Evolutionary conservation across 208 protist species (phyloP).

Genomic region (Herpetomonas tarakana): DNA sequence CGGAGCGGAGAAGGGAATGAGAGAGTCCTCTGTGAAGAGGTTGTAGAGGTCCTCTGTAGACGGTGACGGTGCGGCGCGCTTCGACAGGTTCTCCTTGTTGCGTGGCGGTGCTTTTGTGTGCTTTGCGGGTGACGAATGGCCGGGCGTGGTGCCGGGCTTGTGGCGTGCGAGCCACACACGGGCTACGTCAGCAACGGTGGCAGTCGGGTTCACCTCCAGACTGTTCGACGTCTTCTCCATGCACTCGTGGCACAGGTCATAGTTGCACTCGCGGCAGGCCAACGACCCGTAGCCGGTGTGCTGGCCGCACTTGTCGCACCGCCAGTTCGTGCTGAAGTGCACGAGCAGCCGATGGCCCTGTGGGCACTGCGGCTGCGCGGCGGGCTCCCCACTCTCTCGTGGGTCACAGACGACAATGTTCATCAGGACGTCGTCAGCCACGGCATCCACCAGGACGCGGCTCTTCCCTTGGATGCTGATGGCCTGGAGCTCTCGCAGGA

Average conservation of each 20-base stretch:
- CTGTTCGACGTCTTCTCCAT: conserved; percentile 30
- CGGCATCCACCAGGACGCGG: neutral
- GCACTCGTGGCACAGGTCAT: conserved; percentile 73
- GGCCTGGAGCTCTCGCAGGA: conserved; percentile 13
- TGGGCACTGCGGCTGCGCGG: conserved; percentile 27
- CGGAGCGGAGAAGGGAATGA: neutral
- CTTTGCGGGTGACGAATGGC: too few species aligned
- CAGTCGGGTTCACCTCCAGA: conserved; percentile 47
- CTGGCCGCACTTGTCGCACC: conserved; percentile 55
- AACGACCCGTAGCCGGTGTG: conserved; percentile 41
- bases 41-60: neutral
- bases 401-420: conserved; percentile 4
- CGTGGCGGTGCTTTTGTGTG: neutral
- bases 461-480: conserved; percentile 4
- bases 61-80: neutral
- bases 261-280: conserved; percentile 77
- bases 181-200: conserved; percentile 53
- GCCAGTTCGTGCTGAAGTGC: conserved; percentile 75
- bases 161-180: conserved; percentile 12
- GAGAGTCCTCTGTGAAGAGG: conserved; percentile 31
- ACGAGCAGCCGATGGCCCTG: conserved; percentile 49
- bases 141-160: too few species aligned
- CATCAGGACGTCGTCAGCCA: neutral
- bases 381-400: neutral
- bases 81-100: conserved; percentile 6